A percentile compares a stretch with the other conserved stretches of the same genome.
Conservation (phyloP, 1,284 basidiomycete genomes). For the Trametes versicolor region DNA sequence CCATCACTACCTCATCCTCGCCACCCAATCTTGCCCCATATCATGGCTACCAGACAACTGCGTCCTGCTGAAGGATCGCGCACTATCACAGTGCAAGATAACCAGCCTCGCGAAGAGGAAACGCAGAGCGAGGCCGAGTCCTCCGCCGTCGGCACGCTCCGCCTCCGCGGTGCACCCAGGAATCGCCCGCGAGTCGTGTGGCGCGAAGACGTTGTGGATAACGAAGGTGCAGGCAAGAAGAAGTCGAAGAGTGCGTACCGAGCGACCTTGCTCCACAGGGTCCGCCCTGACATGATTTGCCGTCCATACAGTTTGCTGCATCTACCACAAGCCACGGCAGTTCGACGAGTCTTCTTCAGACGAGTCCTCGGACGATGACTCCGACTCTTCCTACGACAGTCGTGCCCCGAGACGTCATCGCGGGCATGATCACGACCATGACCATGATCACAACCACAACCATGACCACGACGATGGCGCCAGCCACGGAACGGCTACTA, state of each 20-base stretch:
- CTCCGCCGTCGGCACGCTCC: conserved; percentile 55
- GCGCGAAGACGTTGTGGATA: conserved; percentile 85
- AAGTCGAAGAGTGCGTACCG: conserved; percentile 82
- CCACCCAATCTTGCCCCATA: background rate
- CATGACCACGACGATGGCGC: conserved; percentile 36
- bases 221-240: conserved; percentile 83
- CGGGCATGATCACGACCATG: conserved; percentile 36
- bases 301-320: conserved; percentile 78
- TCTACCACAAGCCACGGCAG: conserved; percentile 81
- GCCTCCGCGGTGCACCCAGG: conserved; percentile 59
- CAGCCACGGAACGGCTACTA: conserved; percentile 37
- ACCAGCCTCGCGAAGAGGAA: conserved; percentile 50
- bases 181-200: conserved; percentile 70
- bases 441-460: conserved; percentile 36
- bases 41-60: conserved; percentile 20
- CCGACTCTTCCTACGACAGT: conserved; percentile 47
- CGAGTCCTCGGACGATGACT: conserved; percentile 59
- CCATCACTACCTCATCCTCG: conserved; percentile 9
- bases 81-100: conserved; percentile 60
- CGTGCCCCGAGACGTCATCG: conserved; percentile 28
- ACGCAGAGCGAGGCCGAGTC: conserved; percentile 34
- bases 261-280: background rate
- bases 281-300: conserved; percentile 3
- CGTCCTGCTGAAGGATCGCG: conserved; percentile 63
- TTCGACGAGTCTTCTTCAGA: conserved; percentile 87